Conservation (phyloP, 1,139 yeast species). For the Kurtzmaniella quercitrusa region DNA sequence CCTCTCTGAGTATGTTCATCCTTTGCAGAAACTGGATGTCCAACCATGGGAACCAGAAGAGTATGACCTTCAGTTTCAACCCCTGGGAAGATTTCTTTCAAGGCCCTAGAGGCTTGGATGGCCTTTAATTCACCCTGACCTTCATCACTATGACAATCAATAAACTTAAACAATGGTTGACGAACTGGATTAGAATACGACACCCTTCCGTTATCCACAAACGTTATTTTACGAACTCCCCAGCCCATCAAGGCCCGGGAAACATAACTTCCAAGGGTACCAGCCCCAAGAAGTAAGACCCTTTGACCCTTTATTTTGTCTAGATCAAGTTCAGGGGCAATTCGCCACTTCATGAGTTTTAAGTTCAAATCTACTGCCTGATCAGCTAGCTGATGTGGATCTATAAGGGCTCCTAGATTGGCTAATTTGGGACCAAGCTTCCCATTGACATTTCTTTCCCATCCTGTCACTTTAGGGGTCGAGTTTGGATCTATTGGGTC, state of each 20-base stretch:
- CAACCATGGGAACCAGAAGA: slow-evolving; percentile 91
- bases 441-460: slow-evolving; percentile 81
- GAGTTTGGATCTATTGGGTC: slow-evolving; percentile 1
- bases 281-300: slow-evolving; percentile 86
- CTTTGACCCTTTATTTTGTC: slow-evolving; percentile 56
- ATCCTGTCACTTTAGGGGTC: slow-evolving; percentile 58
- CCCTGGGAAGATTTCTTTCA: slow-evolving; percentile 73
- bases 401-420: slow-evolving; percentile 72
- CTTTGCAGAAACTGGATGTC: slow-evolving; percentile 56
- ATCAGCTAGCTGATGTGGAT: slow-evolving; percentile 77
- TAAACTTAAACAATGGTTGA: slow-evolving; percentile 78
- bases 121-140: slow-evolving; percentile 70
- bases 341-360: slow-evolving; percentile 94
- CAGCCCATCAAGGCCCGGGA: slow-evolving; percentile 84
- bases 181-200: slow-evolving; percentile 94
- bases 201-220: slow-evolving; percentile 85
- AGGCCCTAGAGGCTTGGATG: slow-evolving; percentile 63
- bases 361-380: slow-evolving; percentile 90
- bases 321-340: slow-evolving; percentile 76
- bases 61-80: slow-evolving; percentile 59
- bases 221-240: slow-evolving; percentile 84
- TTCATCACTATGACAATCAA: slow-evolving; percentile 63
- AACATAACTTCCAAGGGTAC: slow-evolving; percentile 92
- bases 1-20: slow-evolving; percentile 45
- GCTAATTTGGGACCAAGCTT: slow-evolving; percentile 78